A percentile compares a stretch with the other conserved stretches of the same genome.
Evolutionary conservation across 2,329 filamentous ascomycete genomes (phyloP).

Genomic region (Colletotrichum incanum): DNA sequence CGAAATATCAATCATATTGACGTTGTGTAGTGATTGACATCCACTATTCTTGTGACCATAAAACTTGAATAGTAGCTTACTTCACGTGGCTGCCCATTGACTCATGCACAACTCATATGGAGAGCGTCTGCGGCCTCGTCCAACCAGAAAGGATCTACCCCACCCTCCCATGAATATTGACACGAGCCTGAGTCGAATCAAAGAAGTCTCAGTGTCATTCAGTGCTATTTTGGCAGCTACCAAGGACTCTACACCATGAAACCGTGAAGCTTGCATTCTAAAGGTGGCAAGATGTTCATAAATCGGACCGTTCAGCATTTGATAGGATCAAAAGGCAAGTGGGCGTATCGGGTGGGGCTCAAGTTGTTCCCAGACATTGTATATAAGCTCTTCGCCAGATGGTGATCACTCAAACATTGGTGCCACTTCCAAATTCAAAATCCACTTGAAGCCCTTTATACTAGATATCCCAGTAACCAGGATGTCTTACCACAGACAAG

Average conservation of each 20-base stretch:
- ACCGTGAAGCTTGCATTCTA: background rate
- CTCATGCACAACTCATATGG: slow-evolving; percentile 1
- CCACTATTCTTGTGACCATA: background rate
- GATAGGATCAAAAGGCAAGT: too few species aligned
- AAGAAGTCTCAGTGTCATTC: background rate
- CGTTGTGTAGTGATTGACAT: background rate
- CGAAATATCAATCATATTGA: background rate
- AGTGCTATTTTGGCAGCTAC: background rate
- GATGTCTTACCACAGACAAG: slow-evolving; percentile 17
- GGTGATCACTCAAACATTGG: background rate
- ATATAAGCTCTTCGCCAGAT: background rate
- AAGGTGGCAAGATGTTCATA: background rate
- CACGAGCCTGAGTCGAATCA: background rate
- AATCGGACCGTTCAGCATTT: background rate
- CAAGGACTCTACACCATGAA: slow-evolving; percentile 13
- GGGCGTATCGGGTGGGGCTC: too few species aligned
- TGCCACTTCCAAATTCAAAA: background rate
- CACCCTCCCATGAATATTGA: background rate
- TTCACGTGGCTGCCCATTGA: background rate
- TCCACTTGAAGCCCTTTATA: background rate
- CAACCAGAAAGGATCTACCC: slow-evolving; percentile 1
- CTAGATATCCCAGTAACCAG: background rate
- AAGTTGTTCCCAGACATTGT: background rate
- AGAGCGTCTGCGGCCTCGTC: background rate
- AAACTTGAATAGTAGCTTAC: slow-evolving; percentile 6